Evolutionary conservation across 169 alveolate species (phyloP), one percentile per base, ranked within the genome.

Genomic region (Condylostoma magnum): DNA sequence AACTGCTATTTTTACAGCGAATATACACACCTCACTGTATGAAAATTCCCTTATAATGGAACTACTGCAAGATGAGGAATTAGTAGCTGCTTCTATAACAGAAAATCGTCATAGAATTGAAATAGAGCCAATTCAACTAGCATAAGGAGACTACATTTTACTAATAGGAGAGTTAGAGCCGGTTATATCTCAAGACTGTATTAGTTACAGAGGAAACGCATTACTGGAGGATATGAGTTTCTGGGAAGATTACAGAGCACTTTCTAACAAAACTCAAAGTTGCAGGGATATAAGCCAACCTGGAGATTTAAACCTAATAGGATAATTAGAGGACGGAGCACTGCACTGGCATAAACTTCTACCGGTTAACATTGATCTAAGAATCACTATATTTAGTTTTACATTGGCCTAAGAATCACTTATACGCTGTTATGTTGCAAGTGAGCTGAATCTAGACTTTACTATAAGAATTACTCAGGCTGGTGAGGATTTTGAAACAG

Each of bases 201-300:
- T 63, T 22, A 37, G 27, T 27, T 22, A 43, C 20, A 12, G 25
- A 6, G 25, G 30, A 0, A 44, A 44, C 8, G 34, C 33, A 27
- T 20, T 63, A 4, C 30, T 63, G 12, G 73, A 63, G 33, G 57
- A 44, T 25, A 0, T 41, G 4, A 3, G 46, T 4, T 28, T 63
- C 15, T 18, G 56, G 34, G 57, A 63, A 3, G 33, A 63, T 28
- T 25, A 27, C 18, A 30, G 18, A 43, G 12, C 34, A 4, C 15
- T 63, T 37, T 28, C 46, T 28, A 37, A 57, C 8, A 63, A 63
- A 44, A 43, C 56, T 41, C 58, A 63, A 34, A 63, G 58, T 44
- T 63, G 73, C 5, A 18, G 31, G 15, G 38, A n/a, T 44, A 18
- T 34, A 41, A 57, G 46, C 20, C 73, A 37, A 20, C 57, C 73